phyloP scores from a whole-genome alignment of 2,329 filamentous ascomycete genomes.

The Chrysoporthe cubensis region DNA sequence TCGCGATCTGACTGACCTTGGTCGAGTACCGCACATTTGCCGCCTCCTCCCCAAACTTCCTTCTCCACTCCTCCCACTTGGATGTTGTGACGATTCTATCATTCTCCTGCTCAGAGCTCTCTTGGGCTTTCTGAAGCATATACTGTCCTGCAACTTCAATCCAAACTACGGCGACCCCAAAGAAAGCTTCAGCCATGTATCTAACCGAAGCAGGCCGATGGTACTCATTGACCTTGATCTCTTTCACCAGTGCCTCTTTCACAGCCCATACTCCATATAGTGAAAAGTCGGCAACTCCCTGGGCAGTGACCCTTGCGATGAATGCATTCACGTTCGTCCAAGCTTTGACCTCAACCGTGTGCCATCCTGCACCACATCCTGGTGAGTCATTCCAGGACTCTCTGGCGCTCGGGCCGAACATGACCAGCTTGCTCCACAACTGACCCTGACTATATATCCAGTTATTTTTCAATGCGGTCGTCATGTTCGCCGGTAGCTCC shows the following conservation, averaged over 20 bases:
- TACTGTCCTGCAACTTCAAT: slow-evolving; percentile 4
- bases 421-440: background rate
- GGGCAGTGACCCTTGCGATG: slow-evolving; percentile 26
- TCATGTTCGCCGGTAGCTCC: slow-evolving; percentile 15
- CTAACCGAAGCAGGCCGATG: background rate
- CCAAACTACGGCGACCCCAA: slow-evolving; percentile 16
- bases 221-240: background rate
- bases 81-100: background rate
- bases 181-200: slow-evolving; percentile 13
- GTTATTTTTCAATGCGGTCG: background rate
- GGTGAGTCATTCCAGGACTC: slow-evolving; percentile 31
- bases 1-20: background rate
- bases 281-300: slow-evolving; percentile 2
- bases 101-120: background rate
- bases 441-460: slow-evolving; percentile 2
- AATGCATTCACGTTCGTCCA: slow-evolving; percentile 31
- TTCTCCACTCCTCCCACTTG: slow-evolving; percentile 10
- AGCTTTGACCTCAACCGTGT: slow-evolving; percentile 25
- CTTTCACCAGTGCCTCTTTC: background rate
- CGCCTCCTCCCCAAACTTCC: slow-evolving; percentile 16
- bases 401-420: slow-evolving; percentile 26
- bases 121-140: background rate
- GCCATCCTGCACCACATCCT: slow-evolving; percentile 30
- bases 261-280: slow-evolving; percentile 17
- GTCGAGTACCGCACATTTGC: background rate